Percentiles rank a stretch among this genome's conserved stretches.
phyloP scores from a whole-genome alignment of 305 asterid species.

The Solanum chacoense region DNA sequence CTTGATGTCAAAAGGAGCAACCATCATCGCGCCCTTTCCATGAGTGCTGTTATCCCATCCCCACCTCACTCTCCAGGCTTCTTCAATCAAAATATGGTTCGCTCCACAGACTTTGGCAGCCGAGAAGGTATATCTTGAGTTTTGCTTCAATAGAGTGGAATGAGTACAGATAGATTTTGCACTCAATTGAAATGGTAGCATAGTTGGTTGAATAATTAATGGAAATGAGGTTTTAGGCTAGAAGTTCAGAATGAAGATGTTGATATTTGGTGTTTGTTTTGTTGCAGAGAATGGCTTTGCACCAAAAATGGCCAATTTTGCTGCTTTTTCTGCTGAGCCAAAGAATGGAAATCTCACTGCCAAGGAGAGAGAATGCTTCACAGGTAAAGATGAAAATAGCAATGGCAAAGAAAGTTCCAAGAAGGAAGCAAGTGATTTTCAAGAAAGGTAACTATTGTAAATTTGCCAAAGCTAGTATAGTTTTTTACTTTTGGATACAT shows the following conservation, averaged over 20 bases:
- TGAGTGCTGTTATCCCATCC: constrained; percentile 33
- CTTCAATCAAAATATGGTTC: constrained; percentile 11
- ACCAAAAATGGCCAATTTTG: too few species aligned
- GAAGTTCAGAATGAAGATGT: neutral
- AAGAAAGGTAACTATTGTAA: constrained; percentile 29
- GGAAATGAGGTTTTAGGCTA: neutral
- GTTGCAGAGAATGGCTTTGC: neutral
- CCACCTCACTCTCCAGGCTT: constrained; percentile 31
- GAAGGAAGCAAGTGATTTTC: constrained; percentile 26
- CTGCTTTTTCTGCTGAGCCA: neutral
- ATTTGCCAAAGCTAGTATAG: neutral
- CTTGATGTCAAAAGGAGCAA: constrained; percentile 46
- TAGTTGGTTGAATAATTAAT: neutral
- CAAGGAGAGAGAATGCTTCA: constrained; percentile 16
- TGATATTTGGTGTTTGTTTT: neutral
- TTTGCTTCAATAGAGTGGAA: neutral
- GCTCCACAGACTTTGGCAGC: constrained; percentile 21
- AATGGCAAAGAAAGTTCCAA: constrained; percentile 22
- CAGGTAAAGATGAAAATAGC: constrained; percentile 15
- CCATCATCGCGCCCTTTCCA: constrained; percentile 50
- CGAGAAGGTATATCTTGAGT: constrained; percentile 29
- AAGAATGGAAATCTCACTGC: constrained; percentile 7
- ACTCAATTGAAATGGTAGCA: neutral
- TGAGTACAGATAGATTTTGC: neutral
- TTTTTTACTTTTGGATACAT: neutral